Evolutionary conservation across 2,329 filamentous ascomycete species (phyloP).

Genomic region (Ceratocystis smalleyi): DNA sequence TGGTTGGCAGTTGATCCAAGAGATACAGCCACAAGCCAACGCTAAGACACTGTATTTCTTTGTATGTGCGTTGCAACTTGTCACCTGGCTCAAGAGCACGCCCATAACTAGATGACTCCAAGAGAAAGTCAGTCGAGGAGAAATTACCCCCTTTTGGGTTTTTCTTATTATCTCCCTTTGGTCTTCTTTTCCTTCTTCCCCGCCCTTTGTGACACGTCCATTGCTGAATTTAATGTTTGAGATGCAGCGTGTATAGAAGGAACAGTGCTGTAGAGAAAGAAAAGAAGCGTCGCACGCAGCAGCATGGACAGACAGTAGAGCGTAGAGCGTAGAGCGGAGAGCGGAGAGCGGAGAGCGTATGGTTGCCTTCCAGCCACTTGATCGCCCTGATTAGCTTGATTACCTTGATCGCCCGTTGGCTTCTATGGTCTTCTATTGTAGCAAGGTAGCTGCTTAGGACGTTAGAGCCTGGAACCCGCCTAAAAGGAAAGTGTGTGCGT

Average conservation of each 20-base stretch:
- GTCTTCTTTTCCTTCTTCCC: background rate
- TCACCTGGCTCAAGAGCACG: background rate
- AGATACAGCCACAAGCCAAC: background rate
- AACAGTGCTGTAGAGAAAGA: background rate
- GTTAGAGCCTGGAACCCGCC: background rate
- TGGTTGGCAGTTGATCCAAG: background rate
- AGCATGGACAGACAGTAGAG: background rate
- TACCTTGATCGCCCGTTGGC: background rate
- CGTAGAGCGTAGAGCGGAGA: too few relatives aligned
- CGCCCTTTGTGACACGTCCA: too few relatives aligned
- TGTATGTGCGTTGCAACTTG: background rate
- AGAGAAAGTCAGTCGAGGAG: slow-evolving; percentile 1
- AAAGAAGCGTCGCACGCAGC: background rate
- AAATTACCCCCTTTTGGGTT: background rate
- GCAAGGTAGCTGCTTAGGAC: background rate
- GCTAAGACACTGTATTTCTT: background rate
- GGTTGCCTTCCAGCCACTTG: background rate
- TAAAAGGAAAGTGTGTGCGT: background rate
- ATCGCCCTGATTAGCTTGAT: background rate
- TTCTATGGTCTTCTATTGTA: background rate
- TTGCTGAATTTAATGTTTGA: too few relatives aligned
- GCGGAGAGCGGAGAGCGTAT: too few relatives aligned
- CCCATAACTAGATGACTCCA: background rate
- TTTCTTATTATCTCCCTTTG: background rate
- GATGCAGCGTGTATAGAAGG: background rate